phyloP scores from a whole-genome alignment of 768 basidiomycete genomes.

The Panus rudis region DNA sequence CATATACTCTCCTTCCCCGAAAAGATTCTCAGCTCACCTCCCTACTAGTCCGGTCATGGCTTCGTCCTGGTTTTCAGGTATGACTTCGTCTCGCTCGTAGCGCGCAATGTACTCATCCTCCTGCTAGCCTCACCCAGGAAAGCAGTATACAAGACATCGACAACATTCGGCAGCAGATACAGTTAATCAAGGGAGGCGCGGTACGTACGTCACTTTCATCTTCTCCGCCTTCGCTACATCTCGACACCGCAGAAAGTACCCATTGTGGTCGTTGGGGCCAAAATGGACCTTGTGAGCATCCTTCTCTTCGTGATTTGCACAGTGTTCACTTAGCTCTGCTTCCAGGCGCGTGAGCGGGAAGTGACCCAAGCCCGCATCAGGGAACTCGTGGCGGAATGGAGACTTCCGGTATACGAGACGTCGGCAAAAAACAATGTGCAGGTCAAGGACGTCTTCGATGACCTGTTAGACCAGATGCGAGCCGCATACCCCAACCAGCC shows the following conservation, averaged over 20 bases:
- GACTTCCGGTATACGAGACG: constrained; percentile 77
- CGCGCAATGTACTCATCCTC: background rate
- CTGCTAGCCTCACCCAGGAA: constrained; percentile 68
- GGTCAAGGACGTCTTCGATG: constrained; percentile 70
- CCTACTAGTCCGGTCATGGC: constrained; percentile 54
- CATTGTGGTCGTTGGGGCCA: constrained; percentile 83
- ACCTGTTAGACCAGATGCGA: constrained; percentile 71
- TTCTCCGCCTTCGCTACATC: background rate
- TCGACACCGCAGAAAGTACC: constrained; percentile 46
- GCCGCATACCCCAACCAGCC: constrained; percentile 39
- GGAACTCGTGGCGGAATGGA: constrained; percentile 57
- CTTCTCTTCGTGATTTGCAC: background rate
- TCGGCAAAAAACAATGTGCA: constrained; percentile 86
- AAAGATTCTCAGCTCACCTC: too few relatives aligned
- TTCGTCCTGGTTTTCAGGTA: constrained; percentile 83
- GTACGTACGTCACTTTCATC: constrained; percentile 28
- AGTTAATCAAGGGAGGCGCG: constrained; percentile 66
- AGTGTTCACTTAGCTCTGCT: background rate
- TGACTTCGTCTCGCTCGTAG: constrained; percentile 3
- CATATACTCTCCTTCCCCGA: too few relatives aligned
- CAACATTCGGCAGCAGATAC: constrained; percentile 73
- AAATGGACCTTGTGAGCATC: constrained; percentile 56
- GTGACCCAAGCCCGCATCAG: constrained; percentile 61
- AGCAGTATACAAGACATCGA: constrained; percentile 76
- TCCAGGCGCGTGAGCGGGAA: constrained; percentile 59